phyloP scores from a whole-genome alignment of 148 eudicot genomes.

The Vaccinium darrowii region DNA sequence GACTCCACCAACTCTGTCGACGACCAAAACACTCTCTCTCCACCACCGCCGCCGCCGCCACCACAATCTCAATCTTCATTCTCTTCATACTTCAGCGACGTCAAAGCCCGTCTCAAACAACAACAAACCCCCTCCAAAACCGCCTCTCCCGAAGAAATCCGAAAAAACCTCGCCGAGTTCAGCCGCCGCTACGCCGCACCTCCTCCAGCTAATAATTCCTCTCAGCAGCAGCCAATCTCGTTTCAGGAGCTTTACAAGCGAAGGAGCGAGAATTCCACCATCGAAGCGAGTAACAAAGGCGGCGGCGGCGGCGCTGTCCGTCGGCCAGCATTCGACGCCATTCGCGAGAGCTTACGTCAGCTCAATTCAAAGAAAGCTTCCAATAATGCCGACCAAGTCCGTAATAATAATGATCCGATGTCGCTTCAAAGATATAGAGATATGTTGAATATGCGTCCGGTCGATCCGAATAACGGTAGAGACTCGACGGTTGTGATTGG shows the following conservation, averaged over 20 bases:
- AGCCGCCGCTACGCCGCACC: constrained; percentile 34
- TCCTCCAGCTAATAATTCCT: neutral
- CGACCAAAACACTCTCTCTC: constrained; percentile 11
- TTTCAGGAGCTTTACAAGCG: constrained; percentile 36
- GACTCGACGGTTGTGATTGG: constrained; percentile 12
- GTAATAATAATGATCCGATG: neutral
- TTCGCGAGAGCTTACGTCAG: constrained; percentile 32
- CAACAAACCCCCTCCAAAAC: neutral
- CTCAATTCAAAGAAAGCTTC: neutral
- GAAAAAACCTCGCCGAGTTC: constrained; percentile 44
- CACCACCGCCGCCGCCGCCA: constrained; percentile 1
- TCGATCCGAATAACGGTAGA: neutral
- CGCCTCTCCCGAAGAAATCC: constrained; percentile 32
- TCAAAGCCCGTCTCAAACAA: constrained; percentile 42
- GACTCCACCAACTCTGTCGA: constrained; percentile 13
- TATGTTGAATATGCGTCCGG: constrained; percentile 22
- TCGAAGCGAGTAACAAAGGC: neutral
- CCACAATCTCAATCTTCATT: constrained; percentile 24
- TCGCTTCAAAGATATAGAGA: constrained; percentile 23
- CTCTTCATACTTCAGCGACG: constrained; percentile 37
- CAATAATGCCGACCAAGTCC: neutral
- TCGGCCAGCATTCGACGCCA: constrained; percentile 15
- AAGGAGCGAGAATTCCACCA: neutral
- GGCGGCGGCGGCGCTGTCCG: too few relatives aligned
- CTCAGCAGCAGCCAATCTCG: constrained; percentile 9